Conservation (phyloP, 345 rosid genomes). For the Populus ilicifolia region DNA sequence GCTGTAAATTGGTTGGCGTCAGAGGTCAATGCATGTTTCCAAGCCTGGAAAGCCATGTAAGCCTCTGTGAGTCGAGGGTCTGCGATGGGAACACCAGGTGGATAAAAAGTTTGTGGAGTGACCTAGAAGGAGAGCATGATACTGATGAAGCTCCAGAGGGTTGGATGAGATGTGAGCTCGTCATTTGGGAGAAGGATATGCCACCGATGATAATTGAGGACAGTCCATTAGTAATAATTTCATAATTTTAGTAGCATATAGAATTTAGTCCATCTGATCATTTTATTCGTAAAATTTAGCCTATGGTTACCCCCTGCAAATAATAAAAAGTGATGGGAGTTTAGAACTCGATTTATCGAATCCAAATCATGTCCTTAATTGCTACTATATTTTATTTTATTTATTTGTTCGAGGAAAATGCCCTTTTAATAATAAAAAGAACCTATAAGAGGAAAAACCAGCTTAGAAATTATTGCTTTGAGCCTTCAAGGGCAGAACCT, state of each 20-base stretch:
- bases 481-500: too few species aligned
- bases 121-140: conserved; percentile 16
- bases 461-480: too few species aligned
- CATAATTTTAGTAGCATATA: background rate
- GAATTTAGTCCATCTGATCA: background rate
- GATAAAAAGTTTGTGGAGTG: conserved; percentile 21
- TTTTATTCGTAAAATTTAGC: too few species aligned
- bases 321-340: too few species aligned
- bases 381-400: too few species aligned
- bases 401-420: too few species aligned
- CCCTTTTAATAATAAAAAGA: too few species aligned
- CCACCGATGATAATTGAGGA: background rate
- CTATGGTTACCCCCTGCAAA: too few species aligned
- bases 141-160: conserved; percentile 13
- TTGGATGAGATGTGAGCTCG: conserved; percentile 8
- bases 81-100: conserved; percentile 19
- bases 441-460: too few species aligned
- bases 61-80: conserved; percentile 66
- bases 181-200: conserved; percentile 16
- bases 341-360: too few species aligned
- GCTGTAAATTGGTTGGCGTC: conserved; percentile 65
- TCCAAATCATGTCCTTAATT: too few species aligned
- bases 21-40: conserved; percentile 59
- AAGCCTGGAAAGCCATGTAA: conserved; percentile 66
- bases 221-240: background rate